Percentiles rank a stretch among this genome's conserved stretches.
These are phyloP conservation scores for Pezizomycotina sp. DNA, from an alignment of 2,329 filamentous ascomycete genomes.

Conservation along the genomic window DNA sequence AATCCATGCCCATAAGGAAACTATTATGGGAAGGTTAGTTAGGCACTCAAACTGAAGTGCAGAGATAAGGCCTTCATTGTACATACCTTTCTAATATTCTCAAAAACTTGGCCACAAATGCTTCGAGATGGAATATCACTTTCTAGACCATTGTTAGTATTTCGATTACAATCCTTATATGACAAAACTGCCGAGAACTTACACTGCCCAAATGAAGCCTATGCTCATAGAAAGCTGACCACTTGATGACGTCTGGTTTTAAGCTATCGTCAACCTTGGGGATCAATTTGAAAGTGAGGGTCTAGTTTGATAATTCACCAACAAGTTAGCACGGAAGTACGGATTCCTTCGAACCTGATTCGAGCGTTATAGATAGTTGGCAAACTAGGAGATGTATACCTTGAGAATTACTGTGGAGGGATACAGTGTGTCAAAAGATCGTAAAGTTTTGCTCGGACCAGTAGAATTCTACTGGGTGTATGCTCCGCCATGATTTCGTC, in stretches of 20 bases:
- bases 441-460: constrained; percentile 87
- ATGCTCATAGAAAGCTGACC: constrained; percentile 96
- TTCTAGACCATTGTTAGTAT: constrained; percentile 40
- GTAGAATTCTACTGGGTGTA: constrained; percentile 59
- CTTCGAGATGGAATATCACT: constrained; percentile 94
- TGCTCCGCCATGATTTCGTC: constrained; percentile 86
- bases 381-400: constrained; percentile 27
- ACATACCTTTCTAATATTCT: constrained; percentile 77
- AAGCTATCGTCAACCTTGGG: constrained; percentile 71
- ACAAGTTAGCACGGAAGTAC: neutral
- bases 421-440: constrained; percentile 95
- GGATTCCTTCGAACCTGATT: neutral
- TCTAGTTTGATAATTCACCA: constrained; percentile 28
- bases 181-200: neutral
- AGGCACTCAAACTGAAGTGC: constrained; percentile 4
- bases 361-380: neutral
- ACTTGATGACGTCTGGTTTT: constrained; percentile 83
- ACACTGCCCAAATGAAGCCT: constrained; percentile 68
- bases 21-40: constrained; percentile 26
- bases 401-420: constrained; percentile 88
- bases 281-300: constrained; percentile 83
- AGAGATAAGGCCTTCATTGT: no score
- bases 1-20: constrained; percentile 65
- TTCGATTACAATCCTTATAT: neutral
- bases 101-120: constrained; percentile 98